Evolutionary conservation across 225 moss, liverwort and hornwort genomes (phyloP), one percentile per base, ranked within the genome.

Genomic region (Marchantia paleacea): DNA sequence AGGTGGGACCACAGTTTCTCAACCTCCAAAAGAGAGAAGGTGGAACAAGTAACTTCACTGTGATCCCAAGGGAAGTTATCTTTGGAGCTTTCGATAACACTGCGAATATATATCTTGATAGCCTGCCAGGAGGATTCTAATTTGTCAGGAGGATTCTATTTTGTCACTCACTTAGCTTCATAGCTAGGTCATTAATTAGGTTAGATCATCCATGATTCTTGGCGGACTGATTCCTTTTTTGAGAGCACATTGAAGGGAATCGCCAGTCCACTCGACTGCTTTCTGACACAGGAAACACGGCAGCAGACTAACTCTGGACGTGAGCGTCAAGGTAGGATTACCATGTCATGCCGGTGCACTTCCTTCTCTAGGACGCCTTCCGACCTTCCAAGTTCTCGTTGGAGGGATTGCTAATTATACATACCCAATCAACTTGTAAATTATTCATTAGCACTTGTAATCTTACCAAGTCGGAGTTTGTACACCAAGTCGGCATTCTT

Each of bases 1-100:
- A 84, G 48, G 52, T 16, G 72, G 71, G 31, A 55, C 55, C 13
- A 79, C 75, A 48, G 61, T 74, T 64, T 61, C 78, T 29, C 84
- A 81, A 57, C 48, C 70, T 29, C 80, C 52, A 60, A 81, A 72
- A n/a, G 83, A 87, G 77, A 81, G 81, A 60, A 78, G 86, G 69
- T 87, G 86, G 86, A 87, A 87, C 48, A 81, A 87, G 75, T 86
- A 79, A 53, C 39, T 57, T 22, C 50, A 39, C 39, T 39, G 39
- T 52, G 12, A 49, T 67, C 49, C 11, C 30, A 25, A 18, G 0
- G 10, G n/a, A 10, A 14, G 10, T 73, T 75, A 10, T 30, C 30
- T 71, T 22, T 48, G 48, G 71, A 71, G 71, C 8, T 71, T n/a
- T 71, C 48, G 1, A 20, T 71, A 10, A 31, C 28, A 68, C 26